These are phyloP conservation scores for Stagonosporopsis cucurbitacearum DNA, from an alignment of 2,329 filamentous ascomycete genomes.

Conservation along the genomic window DNA sequence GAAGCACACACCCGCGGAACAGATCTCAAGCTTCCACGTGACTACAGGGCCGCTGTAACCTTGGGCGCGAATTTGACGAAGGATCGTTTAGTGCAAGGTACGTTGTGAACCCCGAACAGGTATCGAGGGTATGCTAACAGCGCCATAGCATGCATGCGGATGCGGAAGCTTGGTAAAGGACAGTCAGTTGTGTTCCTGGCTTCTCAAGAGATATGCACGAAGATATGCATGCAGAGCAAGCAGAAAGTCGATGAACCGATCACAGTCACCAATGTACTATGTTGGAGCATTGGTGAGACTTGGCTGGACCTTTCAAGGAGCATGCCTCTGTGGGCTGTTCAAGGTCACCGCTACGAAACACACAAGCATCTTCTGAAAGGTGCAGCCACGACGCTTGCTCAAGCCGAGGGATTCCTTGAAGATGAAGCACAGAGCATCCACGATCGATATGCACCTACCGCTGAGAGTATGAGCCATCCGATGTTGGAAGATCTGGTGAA, in stretches of 20 bases:
- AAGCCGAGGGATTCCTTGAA: conserved; percentile 60
- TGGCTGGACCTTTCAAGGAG: conserved; percentile 57
- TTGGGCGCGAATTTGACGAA: conserved; percentile 71
- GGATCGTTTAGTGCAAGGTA: conserved; percentile 67
- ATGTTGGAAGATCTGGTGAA: conserved; percentile 23
- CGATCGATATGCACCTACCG: conserved; percentile 57
- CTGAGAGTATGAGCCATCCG: conserved; percentile 3
- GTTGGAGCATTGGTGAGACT: conserved; percentile 67
- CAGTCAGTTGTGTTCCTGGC: conserved; percentile 70
- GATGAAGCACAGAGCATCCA: conserved; percentile 61
- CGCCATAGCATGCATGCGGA: conserved; percentile 60
- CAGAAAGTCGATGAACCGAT: conserved; percentile 41
- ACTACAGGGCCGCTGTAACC: conserved; percentile 71
- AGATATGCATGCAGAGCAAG: conserved; percentile 42
- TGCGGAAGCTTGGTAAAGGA: conserved; percentile 65
- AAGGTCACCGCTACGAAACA: conserved; percentile 60
- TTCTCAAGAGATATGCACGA: conserved; percentile 60
- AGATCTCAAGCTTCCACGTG: conserved; percentile 66
- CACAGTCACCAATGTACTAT: conserved; percentile 61
- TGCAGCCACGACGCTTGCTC: conserved; percentile 19
- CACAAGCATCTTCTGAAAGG: conserved; percentile 50
- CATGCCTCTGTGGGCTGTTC: conserved; percentile 66
- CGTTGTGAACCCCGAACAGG: background rate
- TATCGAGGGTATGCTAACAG: conserved; percentile 7
- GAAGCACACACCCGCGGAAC: conserved; percentile 74